Percentiles rank a stretch among this genome's conserved stretches.
phyloP scores from a whole-genome alignment of 345 rosid species.

The Lepidium africanum region DNA sequence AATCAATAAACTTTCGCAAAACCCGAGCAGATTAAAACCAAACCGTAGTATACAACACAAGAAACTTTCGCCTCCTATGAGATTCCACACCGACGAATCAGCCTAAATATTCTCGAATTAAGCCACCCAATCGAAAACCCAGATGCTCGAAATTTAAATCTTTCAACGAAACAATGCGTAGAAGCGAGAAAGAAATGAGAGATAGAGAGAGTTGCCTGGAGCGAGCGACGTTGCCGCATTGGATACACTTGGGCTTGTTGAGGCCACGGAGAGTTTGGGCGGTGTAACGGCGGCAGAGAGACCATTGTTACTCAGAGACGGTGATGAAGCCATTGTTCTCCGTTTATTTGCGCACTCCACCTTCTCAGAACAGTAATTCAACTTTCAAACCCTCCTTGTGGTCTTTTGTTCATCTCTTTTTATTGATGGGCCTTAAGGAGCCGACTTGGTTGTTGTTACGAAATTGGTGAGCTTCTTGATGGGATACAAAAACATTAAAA shows the following conservation, averaged over 20 bases:
- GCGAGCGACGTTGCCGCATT: conserved; percentile 27
- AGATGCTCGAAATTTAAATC: not conserved
- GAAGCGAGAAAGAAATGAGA: not conserved
- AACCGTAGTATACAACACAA: not conserved
- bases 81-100: not conserved
- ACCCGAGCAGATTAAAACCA: not conserved
- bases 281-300: conserved; percentile 33
- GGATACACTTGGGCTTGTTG: conserved; percentile 92
- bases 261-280: conserved; percentile 87
- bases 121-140: not conserved
- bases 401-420: too few species aligned
- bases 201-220: too few species aligned
- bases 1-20: not conserved
- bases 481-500: not conserved
- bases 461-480: not conserved
- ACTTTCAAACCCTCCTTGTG: too few species aligned
- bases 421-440: too few species aligned
- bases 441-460: not conserved
- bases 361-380: too few species aligned
- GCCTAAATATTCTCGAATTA: not conserved
- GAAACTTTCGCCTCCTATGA: too few species aligned
- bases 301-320: conserved; percentile 34
- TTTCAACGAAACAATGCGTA: not conserved
- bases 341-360: too few species aligned
- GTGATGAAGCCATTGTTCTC: conserved; percentile 36